Conservation (phyloP, 148 eudicot genomes). For the Rhododendron ovatum region DNA sequence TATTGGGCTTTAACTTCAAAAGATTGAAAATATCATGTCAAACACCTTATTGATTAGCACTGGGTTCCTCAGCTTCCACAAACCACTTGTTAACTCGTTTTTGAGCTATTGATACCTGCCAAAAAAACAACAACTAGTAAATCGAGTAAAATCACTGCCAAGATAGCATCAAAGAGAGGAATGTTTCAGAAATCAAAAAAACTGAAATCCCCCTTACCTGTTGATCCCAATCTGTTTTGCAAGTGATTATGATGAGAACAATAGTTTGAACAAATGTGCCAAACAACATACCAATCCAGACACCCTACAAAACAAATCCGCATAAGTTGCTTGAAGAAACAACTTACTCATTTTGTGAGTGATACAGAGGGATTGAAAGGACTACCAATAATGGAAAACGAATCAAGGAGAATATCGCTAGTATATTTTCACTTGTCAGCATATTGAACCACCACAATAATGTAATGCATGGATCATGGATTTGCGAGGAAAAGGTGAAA, state of each 20-base stretch:
- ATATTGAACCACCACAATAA: background rate
- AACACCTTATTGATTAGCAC: background rate
- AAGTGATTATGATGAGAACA: conserved; percentile 32
- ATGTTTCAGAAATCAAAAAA: background rate
- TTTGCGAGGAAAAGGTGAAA: background rate
- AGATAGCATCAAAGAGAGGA: background rate
- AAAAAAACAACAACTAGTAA: background rate
- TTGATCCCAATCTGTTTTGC: conserved; percentile 47
- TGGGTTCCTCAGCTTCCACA: conserved; percentile 21
- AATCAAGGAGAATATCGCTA: background rate
- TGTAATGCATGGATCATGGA: background rate
- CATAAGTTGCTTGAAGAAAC: background rate
- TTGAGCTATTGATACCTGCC: conserved; percentile 28
- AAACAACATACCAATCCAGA: conserved; percentile 47
- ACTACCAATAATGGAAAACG: background rate
- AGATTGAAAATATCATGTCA: background rate
- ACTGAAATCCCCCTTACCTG: conserved; percentile 17
- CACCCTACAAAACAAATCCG: conserved; percentile 29
- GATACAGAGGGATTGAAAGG: background rate
- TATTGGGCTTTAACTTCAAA: background rate
- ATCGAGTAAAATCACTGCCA: background rate
- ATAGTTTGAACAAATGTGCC: conserved; percentile 40
- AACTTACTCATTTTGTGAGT: background rate
- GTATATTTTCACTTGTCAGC: background rate
- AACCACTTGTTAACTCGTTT: conserved; percentile 29